phyloP scores from a whole-genome alignment of 78 protist genomes.

The Mantamonas sphyraenae region DNA sequence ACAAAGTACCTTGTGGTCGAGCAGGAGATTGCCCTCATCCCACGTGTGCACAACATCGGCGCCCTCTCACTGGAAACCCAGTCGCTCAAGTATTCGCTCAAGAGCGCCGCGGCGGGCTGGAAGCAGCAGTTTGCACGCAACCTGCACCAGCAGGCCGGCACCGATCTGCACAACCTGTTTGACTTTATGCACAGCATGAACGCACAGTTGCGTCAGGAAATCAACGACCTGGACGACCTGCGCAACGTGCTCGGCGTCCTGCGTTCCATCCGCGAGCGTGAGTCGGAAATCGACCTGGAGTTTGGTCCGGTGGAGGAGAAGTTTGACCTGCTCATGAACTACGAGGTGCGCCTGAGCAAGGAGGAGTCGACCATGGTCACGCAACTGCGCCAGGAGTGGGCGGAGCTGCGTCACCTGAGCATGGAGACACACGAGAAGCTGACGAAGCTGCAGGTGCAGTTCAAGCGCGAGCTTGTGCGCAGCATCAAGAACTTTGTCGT shows the following conservation, averaged over 20 bases:
- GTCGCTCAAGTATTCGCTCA: conserved; percentile 17
- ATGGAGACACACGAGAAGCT: conserved; percentile 2
- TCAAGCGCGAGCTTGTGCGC: conserved; percentile 17
- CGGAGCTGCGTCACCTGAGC: not conserved
- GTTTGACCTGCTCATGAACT: conserved; percentile 26
- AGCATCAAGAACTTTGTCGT: conserved; percentile 7
- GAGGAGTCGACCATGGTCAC: conserved; percentile 31
- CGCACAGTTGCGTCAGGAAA: not conserved
- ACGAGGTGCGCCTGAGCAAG: conserved; percentile 15
- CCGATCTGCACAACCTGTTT: conserved; percentile 4
- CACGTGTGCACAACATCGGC: conserved; percentile 19
- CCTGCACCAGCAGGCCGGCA: conserved; percentile 19
- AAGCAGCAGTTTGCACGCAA: conserved; percentile 10
- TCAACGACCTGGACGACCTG: conserved; percentile 25
- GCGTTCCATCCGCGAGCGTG: conserved; percentile 6
- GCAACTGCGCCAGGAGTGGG: conserved; percentile 20
- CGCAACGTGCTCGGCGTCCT: not conserved
- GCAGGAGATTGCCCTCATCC: conserved; percentile 6
- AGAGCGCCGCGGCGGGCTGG: conserved; percentile 38
- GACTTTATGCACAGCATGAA: conserved; percentile 4
- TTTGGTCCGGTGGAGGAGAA: conserved; percentile 30
- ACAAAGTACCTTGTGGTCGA: conserved; percentile 13
- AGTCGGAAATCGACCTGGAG: conserved; percentile 33
- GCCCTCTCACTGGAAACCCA: conserved; percentile 13
- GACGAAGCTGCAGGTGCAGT: not conserved